These are phyloP conservation scores for Saxophila tyrrhenica DNA, from an alignment of 495 filamentous ascomycete genomes.

Conservation along the genomic window DNA sequence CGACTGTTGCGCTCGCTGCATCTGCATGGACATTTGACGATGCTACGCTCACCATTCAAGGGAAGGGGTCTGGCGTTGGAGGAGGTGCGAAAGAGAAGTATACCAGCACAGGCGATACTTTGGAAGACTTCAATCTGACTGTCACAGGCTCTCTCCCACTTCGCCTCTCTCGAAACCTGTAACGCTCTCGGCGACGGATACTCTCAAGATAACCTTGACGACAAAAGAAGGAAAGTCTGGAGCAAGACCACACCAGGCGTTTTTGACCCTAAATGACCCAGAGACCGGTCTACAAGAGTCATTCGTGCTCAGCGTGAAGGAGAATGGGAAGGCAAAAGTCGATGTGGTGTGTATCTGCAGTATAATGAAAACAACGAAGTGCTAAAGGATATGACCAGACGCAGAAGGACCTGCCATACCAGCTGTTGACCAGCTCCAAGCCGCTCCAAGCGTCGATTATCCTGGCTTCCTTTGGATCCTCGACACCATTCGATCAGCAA, in stretches of 20 bases:
- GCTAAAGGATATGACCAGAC: constrained; percentile 38
- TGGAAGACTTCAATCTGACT: neutral
- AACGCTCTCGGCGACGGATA: constrained; percentile 54
- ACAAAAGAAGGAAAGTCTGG: constrained; percentile 64
- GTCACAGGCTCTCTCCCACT: constrained; percentile 48
- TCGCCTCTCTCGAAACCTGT: constrained; percentile 49
- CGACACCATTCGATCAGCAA: constrained; percentile 50
- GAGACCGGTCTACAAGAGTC: constrained; percentile 74
- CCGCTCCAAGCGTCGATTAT: constrained; percentile 68
- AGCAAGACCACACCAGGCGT: constrained; percentile 85
- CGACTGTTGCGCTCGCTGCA: constrained; percentile 37
- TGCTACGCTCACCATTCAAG: constrained; percentile 64
- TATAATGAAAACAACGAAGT: neutral
- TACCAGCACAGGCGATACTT: too few species aligned
- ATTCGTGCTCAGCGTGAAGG: constrained; percentile 74
- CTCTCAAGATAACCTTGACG: constrained; percentile 71
- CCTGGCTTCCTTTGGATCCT: constrained; percentile 74
- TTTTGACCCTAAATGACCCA: constrained; percentile 67
- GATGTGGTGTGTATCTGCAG: constrained; percentile 56
- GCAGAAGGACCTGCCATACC: constrained; percentile 79
- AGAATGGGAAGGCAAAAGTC: constrained; percentile 71
- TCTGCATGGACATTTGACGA: constrained; percentile 78
- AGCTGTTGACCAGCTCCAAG: constrained; percentile 55
- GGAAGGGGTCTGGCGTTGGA: constrained; percentile 56
- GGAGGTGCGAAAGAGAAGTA: constrained; percentile 64